Conservation (phyloP, 306 rosid genomes). For the Gastrolobium villosum region DNA sequence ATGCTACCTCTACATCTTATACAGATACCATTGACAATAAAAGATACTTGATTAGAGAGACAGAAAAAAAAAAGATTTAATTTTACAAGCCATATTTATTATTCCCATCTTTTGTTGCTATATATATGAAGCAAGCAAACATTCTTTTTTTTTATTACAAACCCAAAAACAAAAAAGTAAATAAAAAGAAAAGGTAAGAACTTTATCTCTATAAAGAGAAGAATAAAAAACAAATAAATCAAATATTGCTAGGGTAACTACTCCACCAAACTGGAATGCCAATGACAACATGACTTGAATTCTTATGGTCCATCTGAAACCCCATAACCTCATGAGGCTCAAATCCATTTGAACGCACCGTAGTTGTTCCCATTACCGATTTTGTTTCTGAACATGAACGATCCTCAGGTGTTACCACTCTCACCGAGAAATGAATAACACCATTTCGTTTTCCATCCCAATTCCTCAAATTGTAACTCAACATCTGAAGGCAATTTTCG, state of each 20-base stretch:
- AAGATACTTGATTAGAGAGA: no score
- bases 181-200: neutral
- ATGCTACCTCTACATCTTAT: no score
- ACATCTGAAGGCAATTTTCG: slow-evolving; percentile 49
- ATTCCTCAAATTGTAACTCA: slow-evolving; percentile 68
- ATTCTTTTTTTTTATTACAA: no score
- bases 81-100: no score
- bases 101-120: no score
- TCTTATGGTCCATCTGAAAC: neutral
- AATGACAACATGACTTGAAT: neutral
- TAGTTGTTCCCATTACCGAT: neutral
- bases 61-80: no score
- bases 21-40: no score
- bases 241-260: neutral
- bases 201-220: no score
- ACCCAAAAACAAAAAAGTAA: neutral
- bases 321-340: neutral
- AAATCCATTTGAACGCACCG: neutral
- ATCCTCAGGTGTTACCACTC: slow-evolving; percentile 23
- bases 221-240: no score
- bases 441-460: slow-evolving; percentile 63
- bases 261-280: slow-evolving; percentile 43
- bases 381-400: neutral
- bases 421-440: slow-evolving; percentile 63
- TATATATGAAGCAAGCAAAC: no score